Conservation (phyloP, 139 green algal species). For the Tetraselmis chui region DNA sequence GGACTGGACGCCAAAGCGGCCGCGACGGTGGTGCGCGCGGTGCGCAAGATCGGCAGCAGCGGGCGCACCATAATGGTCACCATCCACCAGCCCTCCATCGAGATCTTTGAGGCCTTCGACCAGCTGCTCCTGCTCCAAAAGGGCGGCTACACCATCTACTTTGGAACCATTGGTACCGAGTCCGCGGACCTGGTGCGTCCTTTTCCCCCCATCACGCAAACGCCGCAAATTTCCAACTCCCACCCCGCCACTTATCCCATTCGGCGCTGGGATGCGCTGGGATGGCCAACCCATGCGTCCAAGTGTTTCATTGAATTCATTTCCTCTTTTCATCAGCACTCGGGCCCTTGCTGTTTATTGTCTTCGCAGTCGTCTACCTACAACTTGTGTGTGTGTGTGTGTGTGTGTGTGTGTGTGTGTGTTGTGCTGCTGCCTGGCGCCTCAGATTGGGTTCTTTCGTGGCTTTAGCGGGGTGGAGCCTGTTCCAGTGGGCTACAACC, state of each 20-base stretch:
- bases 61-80: conserved; percentile 87
- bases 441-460: neutral
- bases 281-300: too few relatives aligned
- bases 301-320: too few relatives aligned
- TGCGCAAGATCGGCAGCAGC: conserved; percentile 71
- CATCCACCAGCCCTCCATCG: conserved; percentile 7
- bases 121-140: conserved; percentile 3
- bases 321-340: too few relatives aligned
- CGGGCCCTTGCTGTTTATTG: too few relatives aligned
- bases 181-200: neutral
- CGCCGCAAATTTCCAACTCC: too few relatives aligned
- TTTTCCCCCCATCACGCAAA: too few relatives aligned
- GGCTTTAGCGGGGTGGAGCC: neutral
- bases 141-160: conserved; percentile 5
- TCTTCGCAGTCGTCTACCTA: too few relatives aligned
- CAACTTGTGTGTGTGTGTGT: too few relatives aligned
- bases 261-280: too few relatives aligned
- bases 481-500: conserved; percentile 20
- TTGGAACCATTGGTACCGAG: neutral
- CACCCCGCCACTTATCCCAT: too few relatives aligned
- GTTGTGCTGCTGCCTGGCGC: too few relatives aligned
- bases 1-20: conserved; percentile 37
- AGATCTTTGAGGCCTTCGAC: conserved; percentile 7
- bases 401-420: too few relatives aligned
- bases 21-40: conserved; percentile 74